Percentiles rank a stretch among this genome's conserved stretches.
Conservation (phyloP, 2,329 filamentous ascomycete genomes). For the Arthrobotrys entomopaga region DNA sequence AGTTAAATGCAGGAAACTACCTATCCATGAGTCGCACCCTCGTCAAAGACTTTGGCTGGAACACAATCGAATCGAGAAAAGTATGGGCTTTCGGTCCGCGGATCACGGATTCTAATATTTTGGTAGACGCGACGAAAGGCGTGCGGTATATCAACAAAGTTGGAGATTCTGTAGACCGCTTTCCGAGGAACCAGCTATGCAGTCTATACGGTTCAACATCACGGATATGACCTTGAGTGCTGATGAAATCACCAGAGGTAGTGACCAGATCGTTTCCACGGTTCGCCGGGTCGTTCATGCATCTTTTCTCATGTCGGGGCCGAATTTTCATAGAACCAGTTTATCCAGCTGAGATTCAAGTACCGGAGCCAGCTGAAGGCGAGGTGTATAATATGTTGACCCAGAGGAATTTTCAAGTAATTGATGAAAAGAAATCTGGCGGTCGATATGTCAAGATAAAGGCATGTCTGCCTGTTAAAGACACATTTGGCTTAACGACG, state of each 20-base stretch:
- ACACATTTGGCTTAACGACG: not conserved
- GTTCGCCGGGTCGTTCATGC: conserved; percentile 97
- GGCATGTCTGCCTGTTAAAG: not conserved
- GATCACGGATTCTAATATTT: conserved; percentile 91
- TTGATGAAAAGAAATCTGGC: not conserved
- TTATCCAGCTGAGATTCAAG: conserved; percentile 99
- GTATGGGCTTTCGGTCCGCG: conserved; percentile 99
- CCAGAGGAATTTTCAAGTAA: not conserved
- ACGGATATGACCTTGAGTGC: conserved; percentile 99
- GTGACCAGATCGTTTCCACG: conserved; percentile 98
- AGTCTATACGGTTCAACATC: conserved; percentile 96
- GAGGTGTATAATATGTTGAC: conserved; percentile 67
- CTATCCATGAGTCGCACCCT: conserved; percentile 95
- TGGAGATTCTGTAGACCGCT: conserved; percentile 99
- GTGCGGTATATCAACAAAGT: conserved; percentile 99
- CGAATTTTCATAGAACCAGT: conserved; percentile 91
- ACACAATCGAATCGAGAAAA: conserved; percentile 99
- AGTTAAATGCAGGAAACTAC: conserved; percentile 95
- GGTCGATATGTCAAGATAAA: not conserved
- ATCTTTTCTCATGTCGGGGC: conserved; percentile 86
- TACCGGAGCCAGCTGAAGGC: conserved; percentile 98
- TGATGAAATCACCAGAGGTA: conserved; percentile 99
- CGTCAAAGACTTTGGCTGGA: conserved; percentile 97
- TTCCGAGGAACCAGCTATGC: conserved; percentile 97
- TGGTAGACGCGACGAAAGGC: conserved; percentile 99